These are phyloP conservation scores for Solanum gracilifrons DNA, from an alignment of 257 asterid species.

Conservation along the genomic window DNA sequence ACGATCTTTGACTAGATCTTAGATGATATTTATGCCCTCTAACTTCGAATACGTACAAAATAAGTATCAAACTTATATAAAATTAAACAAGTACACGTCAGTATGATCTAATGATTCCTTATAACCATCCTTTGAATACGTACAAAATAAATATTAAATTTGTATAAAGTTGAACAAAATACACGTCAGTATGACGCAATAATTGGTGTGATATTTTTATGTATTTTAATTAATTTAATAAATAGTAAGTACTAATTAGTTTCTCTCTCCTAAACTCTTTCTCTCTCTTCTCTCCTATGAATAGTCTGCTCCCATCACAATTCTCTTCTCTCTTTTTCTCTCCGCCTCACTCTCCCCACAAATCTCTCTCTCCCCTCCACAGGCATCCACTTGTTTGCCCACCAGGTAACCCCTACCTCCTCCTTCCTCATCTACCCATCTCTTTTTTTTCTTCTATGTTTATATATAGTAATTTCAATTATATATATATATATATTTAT, in stretches of 20 bases:
- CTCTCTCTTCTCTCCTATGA: slow-evolving; percentile 2
- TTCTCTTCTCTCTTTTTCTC: not conserved
- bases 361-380: slow-evolving; percentile 1
- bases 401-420: not conserved
- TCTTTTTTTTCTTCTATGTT: not conserved
- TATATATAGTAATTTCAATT: not conserved
- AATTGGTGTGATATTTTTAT: not conserved
- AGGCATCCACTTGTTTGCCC: not conserved
- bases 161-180: no score
- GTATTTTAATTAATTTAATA: no score
- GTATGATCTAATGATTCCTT: no score
- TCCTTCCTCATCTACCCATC: not conserved
- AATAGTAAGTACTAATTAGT: not conserved
- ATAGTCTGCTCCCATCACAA: slow-evolving; percentile 1
- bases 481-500: not conserved
- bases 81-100: no score
- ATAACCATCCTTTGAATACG: no score
- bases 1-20: no score
- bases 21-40: no score
- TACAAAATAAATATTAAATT: no score
- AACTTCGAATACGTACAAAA: no score
- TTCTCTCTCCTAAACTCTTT: not conserved
- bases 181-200: not conserved
- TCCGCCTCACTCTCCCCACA: slow-evolving; percentile 5
- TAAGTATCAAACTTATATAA: no score